Base-by-base conservation (phyloP, 2,329 filamentous ascomycete species). In the Trichoderma sp. region DNA sequence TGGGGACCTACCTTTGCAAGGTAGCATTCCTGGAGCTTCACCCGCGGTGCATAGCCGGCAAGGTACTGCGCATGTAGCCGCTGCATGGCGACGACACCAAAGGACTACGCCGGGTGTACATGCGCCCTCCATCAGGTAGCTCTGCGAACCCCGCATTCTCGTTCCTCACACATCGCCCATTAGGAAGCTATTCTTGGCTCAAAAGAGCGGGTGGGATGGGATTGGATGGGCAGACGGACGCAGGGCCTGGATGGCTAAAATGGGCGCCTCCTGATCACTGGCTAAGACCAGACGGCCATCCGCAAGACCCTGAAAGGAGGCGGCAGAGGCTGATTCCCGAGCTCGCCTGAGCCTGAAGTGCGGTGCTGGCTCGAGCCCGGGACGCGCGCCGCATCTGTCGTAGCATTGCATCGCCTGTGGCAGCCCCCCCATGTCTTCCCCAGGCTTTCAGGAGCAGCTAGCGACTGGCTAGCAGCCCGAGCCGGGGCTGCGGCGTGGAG, bases 131-230 rank as follows among this genome's bases (percentile, higher is more conserved):
- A 57, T 35, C 40, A 43, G 62, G 62, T 57, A 33, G 62, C 52
- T n/a, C 55, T 33, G 52, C 52, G 24, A 57, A 66, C 63, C 63
- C 63, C 63, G 63, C 63, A 66, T 66, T 49, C 33, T 21, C 52
- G 27, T 57, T 27, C n/a, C 29, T n/a, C 33, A 21, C 19, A 57
- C 13, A 66, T 57, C 58, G 63, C 63, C 53, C 53, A 66, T 66
- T 66, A 66, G 63, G 63, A 66, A 58, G 53, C 63, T 66, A 66
- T 66, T 66, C 37, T 29, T 14, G 63, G 53, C 53, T 58, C 29
- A 43, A 56, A 40, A 14, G 37, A 35, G 27, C n/a, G 53, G 63
- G n/a, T 58, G 63, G 40, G 16, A 40, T 40, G 19, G 40, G 6
- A 40, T 40, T 40, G 37, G 37, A 40, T 19, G 37, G 16, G 40